Conservation (phyloP, 2,329 filamentous ascomycete genomes). For the Ascosphaera acerosa region DNA sequence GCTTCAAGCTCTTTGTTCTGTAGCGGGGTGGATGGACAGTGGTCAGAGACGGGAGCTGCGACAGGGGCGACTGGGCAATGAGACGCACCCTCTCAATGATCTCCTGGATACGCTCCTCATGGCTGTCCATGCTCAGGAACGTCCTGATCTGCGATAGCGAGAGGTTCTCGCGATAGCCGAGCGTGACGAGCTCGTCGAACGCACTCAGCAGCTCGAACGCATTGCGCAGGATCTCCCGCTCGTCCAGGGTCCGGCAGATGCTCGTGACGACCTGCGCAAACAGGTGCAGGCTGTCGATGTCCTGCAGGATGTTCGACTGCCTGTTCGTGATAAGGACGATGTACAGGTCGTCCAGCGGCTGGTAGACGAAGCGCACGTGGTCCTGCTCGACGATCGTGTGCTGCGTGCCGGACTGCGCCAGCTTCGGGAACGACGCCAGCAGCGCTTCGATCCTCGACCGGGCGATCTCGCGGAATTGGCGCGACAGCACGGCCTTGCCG, state of each 20-base stretch:
- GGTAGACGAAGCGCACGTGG: constrained; percentile 98
- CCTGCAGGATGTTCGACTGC: constrained; percentile 96
- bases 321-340: constrained; percentile 99
- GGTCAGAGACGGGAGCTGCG: constrained; percentile 6
- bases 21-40: constrained; percentile 9
- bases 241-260: constrained; percentile 87
- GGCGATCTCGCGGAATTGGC: constrained; percentile 94
- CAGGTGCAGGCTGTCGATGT: constrained; percentile 93
- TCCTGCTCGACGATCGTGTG: constrained; percentile 98
- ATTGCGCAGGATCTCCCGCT: constrained; percentile 84
- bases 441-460: constrained; percentile 89
- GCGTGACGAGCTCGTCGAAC: constrained; percentile 88
- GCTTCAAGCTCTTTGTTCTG: constrained; percentile 98
- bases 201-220: constrained; percentile 89
- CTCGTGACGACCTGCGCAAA: constrained; percentile 94
- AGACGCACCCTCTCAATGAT: constrained; percentile 63
- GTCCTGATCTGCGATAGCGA: constrained; percentile 96
- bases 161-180: constrained; percentile 89
- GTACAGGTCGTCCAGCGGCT: constrained; percentile 95
- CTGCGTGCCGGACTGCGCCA: constrained; percentile 84
- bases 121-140: constrained; percentile 96
- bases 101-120: constrained; percentile 96
- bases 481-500: constrained; percentile 91
- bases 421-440: constrained; percentile 90
- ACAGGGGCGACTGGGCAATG: background rate